Base-by-base conservation (phyloP, 176 grass and related monocot species). In the Bromus sterilis region DNA sequence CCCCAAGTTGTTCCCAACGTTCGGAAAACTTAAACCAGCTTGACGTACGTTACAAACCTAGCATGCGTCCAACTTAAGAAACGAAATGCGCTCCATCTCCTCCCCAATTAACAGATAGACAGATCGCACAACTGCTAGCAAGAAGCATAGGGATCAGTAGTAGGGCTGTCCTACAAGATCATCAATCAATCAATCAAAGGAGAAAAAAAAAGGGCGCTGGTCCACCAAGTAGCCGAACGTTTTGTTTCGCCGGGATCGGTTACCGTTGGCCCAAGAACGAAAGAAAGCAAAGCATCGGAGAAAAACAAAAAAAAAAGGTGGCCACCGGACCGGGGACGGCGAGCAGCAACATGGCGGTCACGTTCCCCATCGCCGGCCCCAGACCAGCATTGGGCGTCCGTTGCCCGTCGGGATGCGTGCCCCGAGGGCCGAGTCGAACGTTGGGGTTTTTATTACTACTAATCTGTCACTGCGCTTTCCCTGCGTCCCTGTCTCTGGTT, bases 341-440 rank as follows among this genome's bases (percentile, higher is more conserved):
- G 60, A 6, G 9, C 4, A 36, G 39, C 37, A 78, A 43, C 60
- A 73, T 78, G 80, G 56, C 40, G 3, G 10, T 30, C 76, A 84
- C 81, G 81, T 75, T 84, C 57, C 62, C 4, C 12, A 1, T 55
- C 71, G 7, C 0, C 4, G 4, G 65, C 57, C 76, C 0, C 0
- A 0, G n/a, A n/a, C n/a, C n/a, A n/a, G n/a, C n/a, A n/a, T n/a
- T n/a, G n/a, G n/a, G n/a, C n/a, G n/a, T 76, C 13, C 1, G 40
- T 7, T 13, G 2, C 24, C 2, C 0, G 7, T 1, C 60, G 12
- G 1, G 76, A 84, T 26, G 60, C 60, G 68, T 21, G 69, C 60
- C 49, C 12, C 40, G 41, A 76, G 0, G 20, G 49, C 60, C 20
- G 41, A 89, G 48, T 35, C 87, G 82, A 85, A 89, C 87, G 87